phyloP scores from a whole-genome alignment of 2,329 filamentous ascomycete species.

The Alternaria triticina region DNA sequence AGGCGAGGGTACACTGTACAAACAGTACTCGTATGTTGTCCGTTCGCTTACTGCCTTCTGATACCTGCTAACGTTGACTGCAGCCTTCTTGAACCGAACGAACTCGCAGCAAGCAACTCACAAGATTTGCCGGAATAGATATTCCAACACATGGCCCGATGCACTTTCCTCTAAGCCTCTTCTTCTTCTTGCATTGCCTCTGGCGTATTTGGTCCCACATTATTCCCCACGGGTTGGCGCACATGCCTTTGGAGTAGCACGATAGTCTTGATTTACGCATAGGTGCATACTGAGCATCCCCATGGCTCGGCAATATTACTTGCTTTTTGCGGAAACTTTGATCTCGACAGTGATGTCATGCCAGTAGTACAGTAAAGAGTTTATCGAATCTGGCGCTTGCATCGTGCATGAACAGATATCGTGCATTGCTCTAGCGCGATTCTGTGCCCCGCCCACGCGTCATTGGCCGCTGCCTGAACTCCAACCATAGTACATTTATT shows the following conservation, averaged over 20 bases:
- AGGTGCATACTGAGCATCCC: conserved; percentile 1
- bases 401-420: conserved; percentile 14
- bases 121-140: conserved; percentile 40
- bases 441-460: conserved; percentile 28
- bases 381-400: neutral
- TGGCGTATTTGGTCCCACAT: conserved; percentile 29
- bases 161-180: neutral
- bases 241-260: conserved; percentile 7
- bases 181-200: conserved; percentile 35
- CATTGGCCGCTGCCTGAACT: conserved; percentile 15
- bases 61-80: conserved; percentile 20
- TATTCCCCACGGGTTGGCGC: conserved; percentile 31
- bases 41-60: neutral
- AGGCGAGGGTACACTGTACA: conserved; percentile 88
- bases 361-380: neutral
- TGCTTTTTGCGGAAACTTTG: neutral
- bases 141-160: conserved; percentile 2
- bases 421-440: conserved; percentile 21
- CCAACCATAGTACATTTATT: neutral
- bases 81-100: conserved; percentile 46
- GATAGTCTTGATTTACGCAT: neutral
- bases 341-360: conserved; percentile 11
- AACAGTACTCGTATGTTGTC: conserved; percentile 88
- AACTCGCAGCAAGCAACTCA: conserved; percentile 38
- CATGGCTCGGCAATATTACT: neutral